Evolutionary conservation across 2,329 filamentous ascomycete genomes (phyloP).

Genomic region (Botrytis fabae): DNA sequence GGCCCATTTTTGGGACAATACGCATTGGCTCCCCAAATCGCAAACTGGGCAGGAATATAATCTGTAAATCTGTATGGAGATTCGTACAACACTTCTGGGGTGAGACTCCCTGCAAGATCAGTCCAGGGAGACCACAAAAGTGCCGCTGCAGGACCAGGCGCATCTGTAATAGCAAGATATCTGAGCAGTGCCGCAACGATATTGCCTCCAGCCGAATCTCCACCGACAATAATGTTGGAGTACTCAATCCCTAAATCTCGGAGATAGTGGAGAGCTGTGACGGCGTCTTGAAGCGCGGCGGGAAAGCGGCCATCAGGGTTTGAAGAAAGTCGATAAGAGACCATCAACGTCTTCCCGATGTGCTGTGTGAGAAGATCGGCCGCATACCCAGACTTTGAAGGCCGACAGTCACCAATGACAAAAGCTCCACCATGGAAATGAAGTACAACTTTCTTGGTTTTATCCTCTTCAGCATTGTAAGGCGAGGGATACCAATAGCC

Average conservation of each 20-base stretch:
- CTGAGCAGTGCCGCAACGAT: slow-evolving; percentile 4
- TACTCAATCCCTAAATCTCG: neutral
- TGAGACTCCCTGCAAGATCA: neutral
- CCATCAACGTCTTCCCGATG: neutral
- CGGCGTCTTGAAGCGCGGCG: slow-evolving; percentile 50
- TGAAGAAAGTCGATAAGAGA: slow-evolving; percentile 34
- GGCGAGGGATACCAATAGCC: neutral
- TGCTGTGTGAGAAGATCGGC: slow-evolving; percentile 29
- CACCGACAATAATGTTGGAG: neutral
- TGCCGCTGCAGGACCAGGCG: slow-evolving; percentile 1
- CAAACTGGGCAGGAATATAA: neutral
- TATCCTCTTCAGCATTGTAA: neutral
- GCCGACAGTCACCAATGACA: slow-evolving; percentile 47
- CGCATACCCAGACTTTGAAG: slow-evolving; percentile 39
- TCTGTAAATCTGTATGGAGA: neutral
- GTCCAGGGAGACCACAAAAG: slow-evolving; percentile 5
- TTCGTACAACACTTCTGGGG: neutral
- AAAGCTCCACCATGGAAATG: slow-evolving; percentile 51
- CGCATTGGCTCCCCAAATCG: neutral
- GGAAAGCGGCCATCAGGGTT: slow-evolving; percentile 49
- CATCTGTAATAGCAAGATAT: neutral
- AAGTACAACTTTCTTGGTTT: slow-evolving; percentile 42
- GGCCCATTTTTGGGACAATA: neutral
- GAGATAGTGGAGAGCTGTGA: slow-evolving; percentile 39
- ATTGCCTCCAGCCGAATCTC: slow-evolving; percentile 7